A percentile compares a stretch with the other conserved stretches of the same genome.
Conservation (phyloP, 352 stramenopile genomes). For the Phytophthora quininea region DNA sequence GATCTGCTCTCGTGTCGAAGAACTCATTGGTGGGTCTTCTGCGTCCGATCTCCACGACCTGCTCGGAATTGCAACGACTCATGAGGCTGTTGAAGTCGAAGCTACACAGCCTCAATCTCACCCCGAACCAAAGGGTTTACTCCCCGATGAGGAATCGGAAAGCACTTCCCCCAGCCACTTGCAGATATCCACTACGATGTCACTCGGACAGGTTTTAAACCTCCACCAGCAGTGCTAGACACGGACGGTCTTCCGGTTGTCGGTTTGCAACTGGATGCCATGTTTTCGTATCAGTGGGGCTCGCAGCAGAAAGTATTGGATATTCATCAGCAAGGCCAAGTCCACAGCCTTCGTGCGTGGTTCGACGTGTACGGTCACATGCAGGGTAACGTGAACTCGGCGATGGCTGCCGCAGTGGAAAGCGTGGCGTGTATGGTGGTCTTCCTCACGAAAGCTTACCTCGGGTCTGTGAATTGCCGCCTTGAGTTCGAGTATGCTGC, state of each 20-base stretch:
- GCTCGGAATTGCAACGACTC: conserved; percentile 27
- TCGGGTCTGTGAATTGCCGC: conserved; percentile 59
- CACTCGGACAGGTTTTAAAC: conserved; percentile 33
- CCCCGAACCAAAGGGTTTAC: conserved; percentile 20
- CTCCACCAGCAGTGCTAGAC: conserved; percentile 47
- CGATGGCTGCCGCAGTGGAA: conserved; percentile 63
- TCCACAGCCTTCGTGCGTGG: conserved; percentile 51
- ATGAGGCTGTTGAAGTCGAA: conserved; percentile 24
- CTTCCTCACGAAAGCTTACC: conserved; percentile 56
- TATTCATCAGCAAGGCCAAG: conserved; percentile 47
- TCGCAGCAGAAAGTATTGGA: conserved; percentile 44
- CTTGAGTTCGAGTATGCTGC: conserved; percentile 63
- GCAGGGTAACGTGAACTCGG: conserved; percentile 68
- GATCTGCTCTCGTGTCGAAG: conserved; percentile 14
- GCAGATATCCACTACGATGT: conserved; percentile 42
- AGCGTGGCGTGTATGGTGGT: conserved; percentile 63
- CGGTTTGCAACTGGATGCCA: conserved; percentile 49
- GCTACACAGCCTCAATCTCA: conserved; percentile 3
- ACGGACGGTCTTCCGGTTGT: conserved; percentile 39
- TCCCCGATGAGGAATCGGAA: conserved; percentile 26
- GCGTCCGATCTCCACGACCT: neutral
- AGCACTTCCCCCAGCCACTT: conserved; percentile 24
- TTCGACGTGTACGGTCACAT: conserved; percentile 70
- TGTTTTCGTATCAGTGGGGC: conserved; percentile 71
- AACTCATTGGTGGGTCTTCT: neutral